Evolutionary conservation across 108 stramenopile species (phyloP).

Genomic region (Nitzschia sp.): DNA sequence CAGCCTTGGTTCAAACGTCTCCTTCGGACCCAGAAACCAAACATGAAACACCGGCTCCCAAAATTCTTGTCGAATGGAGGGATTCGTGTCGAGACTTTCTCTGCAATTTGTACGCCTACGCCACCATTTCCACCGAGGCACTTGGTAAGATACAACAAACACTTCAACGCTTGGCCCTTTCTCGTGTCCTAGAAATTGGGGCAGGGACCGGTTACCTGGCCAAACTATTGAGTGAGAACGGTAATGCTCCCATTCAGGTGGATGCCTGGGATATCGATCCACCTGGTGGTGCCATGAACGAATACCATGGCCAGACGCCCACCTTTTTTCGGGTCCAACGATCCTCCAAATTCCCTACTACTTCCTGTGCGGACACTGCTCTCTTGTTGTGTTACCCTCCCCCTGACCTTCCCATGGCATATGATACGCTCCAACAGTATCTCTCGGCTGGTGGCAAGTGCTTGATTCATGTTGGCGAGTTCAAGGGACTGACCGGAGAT

Average conservation of each 20-base stretch:
- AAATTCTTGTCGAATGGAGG: constrained; percentile 49
- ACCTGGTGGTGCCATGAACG: constrained; percentile 31
- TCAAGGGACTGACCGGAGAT: constrained; percentile 54
- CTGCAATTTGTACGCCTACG: constrained; percentile 61
- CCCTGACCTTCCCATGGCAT: constrained; percentile 52
- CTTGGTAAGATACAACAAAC: constrained; percentile 5
- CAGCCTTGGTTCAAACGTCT: constrained; percentile 14
- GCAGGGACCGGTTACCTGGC: constrained; percentile 68
- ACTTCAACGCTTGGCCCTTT: neutral
- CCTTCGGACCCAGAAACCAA: neutral
- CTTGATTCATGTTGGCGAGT: constrained; percentile 62
- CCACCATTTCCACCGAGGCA: constrained; percentile 36
- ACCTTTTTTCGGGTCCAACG: constrained; percentile 36
- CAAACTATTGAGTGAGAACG: constrained; percentile 24
- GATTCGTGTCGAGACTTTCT: constrained; percentile 63
- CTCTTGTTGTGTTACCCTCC: constrained; percentile 64
- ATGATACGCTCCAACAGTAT: constrained; percentile 28
- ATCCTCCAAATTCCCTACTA: constrained; percentile 3
- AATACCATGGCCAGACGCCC: constrained; percentile 64
- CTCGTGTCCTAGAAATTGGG: constrained; percentile 47
- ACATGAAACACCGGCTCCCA: constrained; percentile 57
- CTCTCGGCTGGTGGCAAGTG: constrained; percentile 24
- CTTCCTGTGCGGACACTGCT: constrained; percentile 13
- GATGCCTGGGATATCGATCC: constrained; percentile 52
- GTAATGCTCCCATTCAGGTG: constrained; percentile 15